These are phyloP conservation scores for Lipomyces sp. DNA, from an alignment of 805 yeast species.

Conservation along the genomic window DNA sequence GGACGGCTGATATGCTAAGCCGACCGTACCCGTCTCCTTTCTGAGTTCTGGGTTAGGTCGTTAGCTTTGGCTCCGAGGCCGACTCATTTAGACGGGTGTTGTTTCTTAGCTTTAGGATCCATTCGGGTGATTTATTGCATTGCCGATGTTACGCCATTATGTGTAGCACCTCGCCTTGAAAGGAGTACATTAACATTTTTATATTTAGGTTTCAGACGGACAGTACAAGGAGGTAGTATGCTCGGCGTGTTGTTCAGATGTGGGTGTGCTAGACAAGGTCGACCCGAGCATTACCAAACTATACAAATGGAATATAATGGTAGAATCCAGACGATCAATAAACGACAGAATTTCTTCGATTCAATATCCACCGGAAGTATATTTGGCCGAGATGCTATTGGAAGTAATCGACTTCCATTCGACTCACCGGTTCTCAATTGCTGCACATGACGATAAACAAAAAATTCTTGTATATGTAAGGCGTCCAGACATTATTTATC, in stretches of 20 bases:
- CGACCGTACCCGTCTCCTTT: background rate
- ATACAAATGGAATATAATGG: slow-evolving; percentile 61
- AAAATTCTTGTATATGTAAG: slow-evolving; percentile 18
- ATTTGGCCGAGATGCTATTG: slow-evolving; percentile 45
- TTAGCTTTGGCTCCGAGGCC: background rate
- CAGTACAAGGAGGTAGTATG: background rate
- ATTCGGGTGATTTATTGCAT: background rate
- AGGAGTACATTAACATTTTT: background rate
- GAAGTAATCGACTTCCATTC: slow-evolving; percentile 54
- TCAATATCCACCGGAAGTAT: slow-evolving; percentile 17
- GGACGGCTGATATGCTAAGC: background rate
- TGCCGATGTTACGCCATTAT: background rate
- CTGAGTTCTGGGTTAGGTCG: background rate
- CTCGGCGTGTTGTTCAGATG: slow-evolving; percentile 8
- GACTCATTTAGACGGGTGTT: background rate
- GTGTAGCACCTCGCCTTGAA: slow-evolving; percentile 2
- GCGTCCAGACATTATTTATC: background rate
- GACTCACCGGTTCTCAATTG: slow-evolving; percentile 46
- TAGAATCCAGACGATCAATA: slow-evolving; percentile 37
- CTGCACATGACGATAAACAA: slow-evolving; percentile 14
- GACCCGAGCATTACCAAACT: slow-evolving; percentile 43
- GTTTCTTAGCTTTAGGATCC: background rate
- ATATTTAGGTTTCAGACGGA: background rate
- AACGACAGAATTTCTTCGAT: too few relatives aligned
- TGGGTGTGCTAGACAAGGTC: background rate